phyloP scores from a whole-genome alignment of 73 alveolate genomes.

The Paramecium sonneborni region DNA sequence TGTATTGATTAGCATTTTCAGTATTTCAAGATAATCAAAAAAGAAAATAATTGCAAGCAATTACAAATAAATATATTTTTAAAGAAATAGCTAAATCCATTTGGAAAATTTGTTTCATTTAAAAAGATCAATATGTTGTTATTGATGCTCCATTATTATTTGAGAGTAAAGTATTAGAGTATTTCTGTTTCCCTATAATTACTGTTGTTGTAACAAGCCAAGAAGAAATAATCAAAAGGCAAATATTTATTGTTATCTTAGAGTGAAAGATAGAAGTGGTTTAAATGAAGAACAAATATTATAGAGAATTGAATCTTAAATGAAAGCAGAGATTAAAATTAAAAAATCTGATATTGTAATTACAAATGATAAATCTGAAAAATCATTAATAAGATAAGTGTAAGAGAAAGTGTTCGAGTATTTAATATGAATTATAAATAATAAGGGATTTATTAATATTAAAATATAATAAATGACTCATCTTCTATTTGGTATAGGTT shows the following conservation, averaged over 20 bases:
- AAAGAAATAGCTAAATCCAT: conserved; percentile 68
- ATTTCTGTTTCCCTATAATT: conserved; percentile 84
- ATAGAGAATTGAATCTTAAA: conserved; percentile 73
- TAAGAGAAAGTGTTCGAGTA: conserved; percentile 46
- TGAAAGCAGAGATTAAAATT: conserved; percentile 77
- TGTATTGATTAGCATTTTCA: not conserved
- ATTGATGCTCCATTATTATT: conserved; percentile 89
- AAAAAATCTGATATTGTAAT: conserved; percentile 78
- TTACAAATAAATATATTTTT: conserved; percentile 76
- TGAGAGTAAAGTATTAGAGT: conserved; percentile 79
- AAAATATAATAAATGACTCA: not conserved
- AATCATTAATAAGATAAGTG: conserved; percentile 64
- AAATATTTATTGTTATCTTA: not conserved
- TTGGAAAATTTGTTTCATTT: conserved; percentile 62
- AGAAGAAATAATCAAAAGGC: conserved; percentile 60
- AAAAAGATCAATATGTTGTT: conserved; percentile 71
- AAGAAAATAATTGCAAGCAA: conserved; percentile 65
- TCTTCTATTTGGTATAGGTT: not conserved
- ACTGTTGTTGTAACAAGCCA: conserved; percentile 72
- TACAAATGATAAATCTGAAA: conserved; percentile 74
- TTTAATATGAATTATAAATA: not conserved
- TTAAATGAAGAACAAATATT: conserved; percentile 74
- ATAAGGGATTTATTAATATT: too few species aligned
- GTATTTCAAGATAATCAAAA: conserved; percentile 70
- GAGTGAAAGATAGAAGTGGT: conserved; percentile 72